A percentile compares a stretch with the other conserved stretches of the same genome.
phyloP scores from a whole-genome alignment of 2,329 filamentous ascomycete genomes.

The Aureobasidium sp. region DNA sequence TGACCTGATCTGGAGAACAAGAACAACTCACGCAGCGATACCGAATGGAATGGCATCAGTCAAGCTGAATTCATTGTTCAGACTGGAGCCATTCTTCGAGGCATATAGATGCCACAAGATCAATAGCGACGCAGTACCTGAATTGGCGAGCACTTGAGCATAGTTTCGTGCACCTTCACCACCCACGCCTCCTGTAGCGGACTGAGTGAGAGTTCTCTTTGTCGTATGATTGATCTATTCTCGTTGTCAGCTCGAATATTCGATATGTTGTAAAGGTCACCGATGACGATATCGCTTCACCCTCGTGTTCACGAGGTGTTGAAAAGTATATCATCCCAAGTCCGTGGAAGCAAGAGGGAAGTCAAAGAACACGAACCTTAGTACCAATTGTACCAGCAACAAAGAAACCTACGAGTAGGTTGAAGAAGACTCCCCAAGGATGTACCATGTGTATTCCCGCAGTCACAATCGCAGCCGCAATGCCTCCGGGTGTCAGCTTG shows the following conservation, averaged over 20 bases:
- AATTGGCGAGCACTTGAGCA: constrained; percentile 93
- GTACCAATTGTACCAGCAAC: constrained; percentile 85
- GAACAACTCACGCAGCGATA: constrained; percentile 3
- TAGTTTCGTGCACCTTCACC: constrained; percentile 88
- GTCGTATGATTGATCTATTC: constrained; percentile 83
- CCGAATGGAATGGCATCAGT: constrained; percentile 29
- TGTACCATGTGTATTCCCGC: constrained; percentile 88
- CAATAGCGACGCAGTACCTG: constrained; percentile 76
- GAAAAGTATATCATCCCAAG: background rate
- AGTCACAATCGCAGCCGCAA: constrained; percentile 76
- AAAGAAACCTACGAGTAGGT: constrained; percentile 86
- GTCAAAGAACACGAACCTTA: constrained; percentile 60
- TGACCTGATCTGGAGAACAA: background rate
- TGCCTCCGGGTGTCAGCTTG: constrained; percentile 76
- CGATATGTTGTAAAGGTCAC: background rate
- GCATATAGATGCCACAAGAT: constrained; percentile 52
- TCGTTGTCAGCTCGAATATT: background rate
- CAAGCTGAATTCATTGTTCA: constrained; percentile 32
- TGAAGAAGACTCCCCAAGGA: constrained; percentile 94
- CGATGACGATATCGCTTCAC: background rate
- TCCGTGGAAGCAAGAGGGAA: background rate
- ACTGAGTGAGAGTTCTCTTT: constrained; percentile 85
- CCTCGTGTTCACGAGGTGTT: background rate
- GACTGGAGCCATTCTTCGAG: background rate
- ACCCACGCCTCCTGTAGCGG: constrained; percentile 74